phyloP scores from a whole-genome alignment of 225 moss, liverwort and hornwort genomes.

The Lunularia cruciata region DNA sequence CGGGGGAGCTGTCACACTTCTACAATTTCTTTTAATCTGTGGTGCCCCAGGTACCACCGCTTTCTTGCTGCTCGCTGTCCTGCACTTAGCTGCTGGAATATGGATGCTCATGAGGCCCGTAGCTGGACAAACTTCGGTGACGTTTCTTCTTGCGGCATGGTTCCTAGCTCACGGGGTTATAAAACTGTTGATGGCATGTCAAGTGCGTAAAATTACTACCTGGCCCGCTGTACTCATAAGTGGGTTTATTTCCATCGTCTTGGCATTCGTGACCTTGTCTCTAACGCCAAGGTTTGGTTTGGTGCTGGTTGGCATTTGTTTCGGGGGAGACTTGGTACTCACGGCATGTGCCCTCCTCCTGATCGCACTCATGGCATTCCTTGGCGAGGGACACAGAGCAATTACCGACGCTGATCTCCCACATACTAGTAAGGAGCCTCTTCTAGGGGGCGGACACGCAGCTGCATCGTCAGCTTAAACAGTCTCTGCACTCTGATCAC shows the following conservation, averaged over 20 bases:
- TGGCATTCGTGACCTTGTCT: slow-evolving; percentile 62
- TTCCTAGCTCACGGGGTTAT: slow-evolving; percentile 71
- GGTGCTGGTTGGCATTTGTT: slow-evolving; percentile 52
- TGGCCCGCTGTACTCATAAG: slow-evolving; percentile 82
- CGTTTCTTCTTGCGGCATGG: slow-evolving; percentile 68
- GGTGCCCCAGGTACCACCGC: slow-evolving; percentile 84
- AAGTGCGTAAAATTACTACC: slow-evolving; percentile 59
- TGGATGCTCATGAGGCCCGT: slow-evolving; percentile 64
- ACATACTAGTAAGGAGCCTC: slow-evolving; percentile 22
- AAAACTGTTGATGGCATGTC: slow-evolving; percentile 73
- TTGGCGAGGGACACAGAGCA: slow-evolving; percentile 43
- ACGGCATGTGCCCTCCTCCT: slow-evolving; percentile 53
- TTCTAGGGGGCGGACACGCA: slow-evolving; percentile 19
- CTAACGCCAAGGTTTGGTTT: slow-evolving; percentile 52
- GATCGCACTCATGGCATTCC: slow-evolving; percentile 71
- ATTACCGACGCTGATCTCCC: slow-evolving; percentile 35
- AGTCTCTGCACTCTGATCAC: too few species aligned
- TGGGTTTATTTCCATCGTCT: slow-evolving; percentile 56
- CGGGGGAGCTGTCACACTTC: slow-evolving; percentile 65
- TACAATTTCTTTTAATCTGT: slow-evolving; percentile 76
- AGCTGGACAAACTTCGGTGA: slow-evolving; percentile 34
- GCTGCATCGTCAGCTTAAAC: slow-evolving; percentile 25
- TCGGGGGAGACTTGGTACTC: slow-evolving; percentile 68
- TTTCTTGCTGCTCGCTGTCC: slow-evolving; percentile 65
- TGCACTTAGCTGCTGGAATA: slow-evolving; percentile 63